Conservation (phyloP, 2,329 filamentous ascomycete species). For the Plectosphaerella plurivora region DNA sequence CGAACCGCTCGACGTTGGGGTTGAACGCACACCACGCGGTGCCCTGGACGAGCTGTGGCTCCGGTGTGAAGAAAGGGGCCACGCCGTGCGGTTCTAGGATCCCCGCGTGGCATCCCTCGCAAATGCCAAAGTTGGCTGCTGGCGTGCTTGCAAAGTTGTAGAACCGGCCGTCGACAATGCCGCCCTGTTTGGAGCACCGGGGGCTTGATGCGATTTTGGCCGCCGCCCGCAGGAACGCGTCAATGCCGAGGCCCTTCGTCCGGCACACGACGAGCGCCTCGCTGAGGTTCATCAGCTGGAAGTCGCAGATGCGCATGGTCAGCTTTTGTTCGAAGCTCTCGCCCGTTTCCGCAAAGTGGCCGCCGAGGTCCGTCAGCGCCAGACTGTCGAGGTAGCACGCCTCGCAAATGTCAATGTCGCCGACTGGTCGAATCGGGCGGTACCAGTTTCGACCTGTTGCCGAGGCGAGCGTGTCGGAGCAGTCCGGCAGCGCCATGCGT, state of each 20-base stretch:
- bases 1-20: conserved; percentile 17
- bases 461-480: conserved; percentile 20
- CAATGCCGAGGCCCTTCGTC: neutral
- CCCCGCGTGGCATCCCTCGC: conserved; percentile 27
- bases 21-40: conserved; percentile 24
- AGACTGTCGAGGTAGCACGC: conserved; percentile 29
- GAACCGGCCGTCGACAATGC: conserved; percentile 25
- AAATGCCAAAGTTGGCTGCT: conserved; percentile 19
- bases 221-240: neutral
- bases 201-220: conserved; percentile 2
- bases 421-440: conserved; percentile 14
- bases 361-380: conserved; percentile 19
- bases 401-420: conserved; percentile 24
- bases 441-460: conserved; percentile 21
- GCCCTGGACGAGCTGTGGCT: conserved; percentile 7
- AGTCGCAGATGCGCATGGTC: neutral
- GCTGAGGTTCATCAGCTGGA: neutral
- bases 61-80: conserved; percentile 21
- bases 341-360: conserved; percentile 18
- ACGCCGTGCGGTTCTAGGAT: conserved; percentile 20
- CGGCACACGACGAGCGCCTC: neutral
- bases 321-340: neutral
- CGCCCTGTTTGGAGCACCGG: conserved; percentile 7
- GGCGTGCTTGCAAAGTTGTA: conserved; percentile 20
- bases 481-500: conserved; percentile 18